Conservation (phyloP, 78 protist genomes). For the slime mould (Dictyostelium discoideum) region dicty_2.7 NC_007091.3:1298001-1298500, state of each 20-base stretch:
- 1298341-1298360: constrained; percentile 99
- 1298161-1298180: constrained; percentile 97
- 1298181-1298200: constrained; percentile 92
- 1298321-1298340: constrained; percentile 98
- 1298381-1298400: constrained; percentile 97
- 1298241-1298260: constrained; percentile 49
- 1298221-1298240: constrained; percentile 91
- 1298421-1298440: constrained; percentile 98
- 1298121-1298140: constrained; percentile 77
- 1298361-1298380: constrained; percentile 99
- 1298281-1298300: constrained; percentile 96
- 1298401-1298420: constrained; percentile 98
- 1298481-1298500: constrained; percentile 98
- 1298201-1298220: constrained; percentile 16
- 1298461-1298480: constrained; percentile 97
- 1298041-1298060: constrained; percentile 97
- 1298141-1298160: constrained; percentile 89
- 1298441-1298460: constrained; percentile 99
- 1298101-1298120: constrained; percentile 91
- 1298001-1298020: constrained; percentile 96
- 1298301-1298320: constrained; percentile 98
- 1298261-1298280: constrained; percentile 75
- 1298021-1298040: constrained; percentile 99
- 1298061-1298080: constrained; percentile 64
- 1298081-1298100: constrained; percentile 93